Conservation (phyloP, 2,329 filamentous ascomycete genomes). For the Paraphoma chrysanthemicola region DNA sequence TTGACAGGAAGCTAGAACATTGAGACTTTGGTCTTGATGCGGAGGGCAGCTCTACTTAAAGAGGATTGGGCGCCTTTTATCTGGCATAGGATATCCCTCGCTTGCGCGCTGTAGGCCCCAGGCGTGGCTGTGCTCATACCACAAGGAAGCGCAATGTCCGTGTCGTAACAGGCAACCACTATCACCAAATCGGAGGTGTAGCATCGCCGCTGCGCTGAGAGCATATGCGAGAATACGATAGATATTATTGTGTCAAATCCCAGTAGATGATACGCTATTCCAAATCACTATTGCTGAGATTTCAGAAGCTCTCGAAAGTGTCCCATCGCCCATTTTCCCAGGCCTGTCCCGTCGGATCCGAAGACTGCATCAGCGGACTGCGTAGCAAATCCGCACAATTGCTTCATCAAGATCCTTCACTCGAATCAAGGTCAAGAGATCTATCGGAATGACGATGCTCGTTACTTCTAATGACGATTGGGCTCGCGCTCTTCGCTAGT, state of each 20-base stretch:
- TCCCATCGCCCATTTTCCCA: no score
- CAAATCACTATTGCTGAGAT: no score
- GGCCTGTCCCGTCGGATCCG: no score
- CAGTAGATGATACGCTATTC: no score
- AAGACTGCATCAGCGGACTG: no score
- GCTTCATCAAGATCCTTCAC: background rate
- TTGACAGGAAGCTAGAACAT: no score
- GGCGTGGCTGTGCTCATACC: background rate
- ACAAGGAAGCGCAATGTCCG: background rate
- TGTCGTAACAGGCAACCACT: background rate
- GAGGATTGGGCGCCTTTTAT: no score
- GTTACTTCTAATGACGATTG: slow-evolving; percentile 14
- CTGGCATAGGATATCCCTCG: no score
- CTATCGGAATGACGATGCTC: slow-evolving; percentile 6
- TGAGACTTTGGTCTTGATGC: no score
- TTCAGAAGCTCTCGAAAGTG: no score
- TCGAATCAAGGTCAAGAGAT: background rate
- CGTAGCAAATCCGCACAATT: background rate
- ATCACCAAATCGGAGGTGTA: background rate
- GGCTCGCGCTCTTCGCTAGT: slow-evolving; percentile 6
- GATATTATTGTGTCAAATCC: background rate
- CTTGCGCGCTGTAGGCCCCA: background rate
- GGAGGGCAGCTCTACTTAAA: no score
- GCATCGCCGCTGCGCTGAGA: background rate
- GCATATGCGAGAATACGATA: background rate